Conservation (phyloP, 2,329 filamentous ascomycete species). For the Mycosphaerella sp. region DNA sequence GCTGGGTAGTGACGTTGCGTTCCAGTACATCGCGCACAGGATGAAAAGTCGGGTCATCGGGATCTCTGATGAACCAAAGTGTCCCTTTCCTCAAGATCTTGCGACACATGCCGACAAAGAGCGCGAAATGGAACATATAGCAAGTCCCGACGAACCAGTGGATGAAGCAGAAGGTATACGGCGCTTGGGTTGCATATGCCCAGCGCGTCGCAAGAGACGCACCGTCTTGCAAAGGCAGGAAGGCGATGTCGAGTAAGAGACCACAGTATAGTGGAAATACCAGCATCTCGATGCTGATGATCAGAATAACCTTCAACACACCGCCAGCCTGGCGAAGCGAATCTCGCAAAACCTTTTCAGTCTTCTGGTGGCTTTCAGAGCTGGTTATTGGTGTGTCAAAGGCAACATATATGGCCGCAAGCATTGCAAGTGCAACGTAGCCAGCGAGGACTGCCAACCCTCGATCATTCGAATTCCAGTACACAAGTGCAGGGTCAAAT, state of each 20-base stretch:
- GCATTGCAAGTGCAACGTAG: conserved; percentile 67
- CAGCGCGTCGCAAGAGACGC: conserved; percentile 72
- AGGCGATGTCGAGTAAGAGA: conserved; percentile 76
- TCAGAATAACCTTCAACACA: conserved; percentile 94
- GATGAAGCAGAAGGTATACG: conserved; percentile 86
- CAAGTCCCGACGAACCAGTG: conserved; percentile 99
- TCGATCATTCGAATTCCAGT: conserved; percentile 50
- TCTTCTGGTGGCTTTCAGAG: conserved; percentile 48
- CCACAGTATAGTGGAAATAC: conserved; percentile 95
- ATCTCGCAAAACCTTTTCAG: conserved; percentile 74
- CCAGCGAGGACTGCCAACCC: conserved; percentile 72
- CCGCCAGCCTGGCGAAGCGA: conserved; percentile 87
- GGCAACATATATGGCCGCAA: conserved; percentile 73
- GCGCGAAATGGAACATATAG: conserved; percentile 99
- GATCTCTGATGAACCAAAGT: conserved; percentile 95
- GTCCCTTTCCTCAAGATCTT: conserved; percentile 96
- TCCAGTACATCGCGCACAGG: conserved; percentile 95
- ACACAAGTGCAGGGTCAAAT: conserved; percentile 37
- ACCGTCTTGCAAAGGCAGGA: conserved; percentile 81
- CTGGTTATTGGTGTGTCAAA: conserved; percentile 67
- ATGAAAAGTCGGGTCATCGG: conserved; percentile 96
- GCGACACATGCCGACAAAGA: conserved; percentile 98
- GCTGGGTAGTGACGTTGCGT: conserved; percentile 81
- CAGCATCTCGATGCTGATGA: conserved; percentile 99
- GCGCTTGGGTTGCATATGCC: conserved; percentile 69